Percentiles rank a stretch among this genome's conserved stretches.
Evolutionary conservation across 2,329 filamentous ascomycete species (phyloP).

Genomic region (Sclerotinia spermophila): DNA sequence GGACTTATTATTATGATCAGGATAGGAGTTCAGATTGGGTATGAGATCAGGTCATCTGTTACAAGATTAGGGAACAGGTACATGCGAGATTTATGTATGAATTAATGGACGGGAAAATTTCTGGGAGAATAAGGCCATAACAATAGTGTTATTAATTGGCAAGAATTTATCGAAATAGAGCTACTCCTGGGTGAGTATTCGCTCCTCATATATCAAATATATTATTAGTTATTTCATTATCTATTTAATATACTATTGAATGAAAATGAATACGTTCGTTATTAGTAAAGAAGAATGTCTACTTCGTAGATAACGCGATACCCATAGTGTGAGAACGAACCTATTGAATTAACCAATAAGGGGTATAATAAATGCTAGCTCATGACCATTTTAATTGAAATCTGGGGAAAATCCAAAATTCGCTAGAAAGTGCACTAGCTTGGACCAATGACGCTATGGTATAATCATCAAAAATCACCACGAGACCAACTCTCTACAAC

Average conservation of each 20-base stretch:
- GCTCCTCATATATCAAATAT: not conserved
- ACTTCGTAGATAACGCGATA: not conserved
- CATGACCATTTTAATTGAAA: not conserved
- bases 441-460: not conserved
- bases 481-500: not conserved
- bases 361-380: not conserved
- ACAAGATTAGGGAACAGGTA: not conserved
- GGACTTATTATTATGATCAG: not conserved
- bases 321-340: not conserved
- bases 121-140: not conserved
- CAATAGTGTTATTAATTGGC: not conserved
- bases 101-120: not conserved
- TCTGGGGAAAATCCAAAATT: not conserved
- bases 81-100: slow-evolving; percentile 5
- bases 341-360: not conserved
- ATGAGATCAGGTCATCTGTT: not conserved
- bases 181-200: not conserved
- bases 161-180: not conserved
- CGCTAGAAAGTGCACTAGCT: not conserved
- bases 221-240: slow-evolving; percentile 4
- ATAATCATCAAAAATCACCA: not conserved
- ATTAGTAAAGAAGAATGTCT: no score
- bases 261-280: not conserved
- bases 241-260: not conserved
- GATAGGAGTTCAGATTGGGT: not conserved